Conservation (phyloP, 169 alveolate genomes). For the Cryptosporidium ryanae region DNA sequence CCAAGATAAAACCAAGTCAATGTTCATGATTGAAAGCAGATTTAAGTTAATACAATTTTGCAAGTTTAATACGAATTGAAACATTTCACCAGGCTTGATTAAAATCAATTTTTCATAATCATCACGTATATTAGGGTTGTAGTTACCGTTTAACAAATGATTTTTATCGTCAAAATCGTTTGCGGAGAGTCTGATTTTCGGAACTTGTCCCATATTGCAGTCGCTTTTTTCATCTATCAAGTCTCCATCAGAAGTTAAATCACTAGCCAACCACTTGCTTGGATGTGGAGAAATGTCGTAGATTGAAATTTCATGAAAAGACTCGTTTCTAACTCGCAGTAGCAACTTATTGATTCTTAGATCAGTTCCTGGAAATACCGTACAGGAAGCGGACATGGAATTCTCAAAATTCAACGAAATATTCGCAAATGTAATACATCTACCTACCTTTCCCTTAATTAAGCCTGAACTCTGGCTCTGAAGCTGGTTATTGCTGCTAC, state of each 20-base stretch:
- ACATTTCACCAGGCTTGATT: conserved; percentile 2
- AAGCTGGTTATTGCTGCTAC: background rate
- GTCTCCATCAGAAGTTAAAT: background rate
- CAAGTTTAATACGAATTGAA: conserved; percentile 22
- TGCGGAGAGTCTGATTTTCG: no score
- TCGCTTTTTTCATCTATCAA: background rate
- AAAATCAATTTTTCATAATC: background rate
- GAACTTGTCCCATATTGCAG: no score
- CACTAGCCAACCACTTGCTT: conserved; percentile 54
- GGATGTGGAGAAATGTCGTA: conserved; percentile 42
- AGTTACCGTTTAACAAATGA: conserved; percentile 22
- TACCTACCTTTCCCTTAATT: background rate
- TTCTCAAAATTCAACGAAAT: background rate
- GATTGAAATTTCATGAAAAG: background rate
- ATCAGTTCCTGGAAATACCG: conserved; percentile 42
- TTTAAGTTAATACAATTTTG: background rate
- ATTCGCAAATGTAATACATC: conserved; percentile 36
- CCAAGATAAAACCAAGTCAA: conserved; percentile 36
- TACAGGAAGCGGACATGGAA: conserved; percentile 27
- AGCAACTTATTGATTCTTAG: background rate
- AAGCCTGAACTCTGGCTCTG: background rate
- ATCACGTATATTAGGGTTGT: background rate
- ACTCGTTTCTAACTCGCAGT: conserved; percentile 17
- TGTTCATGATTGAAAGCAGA: conserved; percentile 8
- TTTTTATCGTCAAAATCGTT: background rate